A percentile compares a stretch with the other conserved stretches of the same genome.
Conservation (phyloP, 202 grass and related monocot genomes). For the Saccharum hybrid region DNA sequence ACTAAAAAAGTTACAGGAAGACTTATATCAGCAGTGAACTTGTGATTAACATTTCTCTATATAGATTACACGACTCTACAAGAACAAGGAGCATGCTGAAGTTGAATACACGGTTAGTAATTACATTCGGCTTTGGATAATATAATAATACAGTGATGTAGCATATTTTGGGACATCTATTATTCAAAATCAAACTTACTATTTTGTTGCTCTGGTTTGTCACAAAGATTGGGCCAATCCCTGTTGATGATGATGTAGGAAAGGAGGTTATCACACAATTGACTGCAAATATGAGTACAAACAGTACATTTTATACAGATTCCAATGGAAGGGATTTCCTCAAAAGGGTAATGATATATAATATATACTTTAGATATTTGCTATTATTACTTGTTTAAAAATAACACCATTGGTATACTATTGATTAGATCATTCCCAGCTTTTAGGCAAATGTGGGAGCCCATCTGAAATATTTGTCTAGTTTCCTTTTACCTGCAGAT, state of each 20-base stretch:
- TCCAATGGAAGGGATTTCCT: conserved; percentile 94
- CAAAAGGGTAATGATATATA: conserved; percentile 66
- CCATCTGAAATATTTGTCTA: background rate
- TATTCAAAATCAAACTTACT: background rate
- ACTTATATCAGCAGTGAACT: background rate
- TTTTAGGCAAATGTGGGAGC: background rate
- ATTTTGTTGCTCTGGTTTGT: background rate
- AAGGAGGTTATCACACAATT: conserved; percentile 80
- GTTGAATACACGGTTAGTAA: conserved; percentile 84
- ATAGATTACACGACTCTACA: conserved; percentile 87
- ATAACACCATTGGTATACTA: background rate
- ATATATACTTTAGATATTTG: conserved; percentile 3
- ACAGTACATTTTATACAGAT: conserved; percentile 81
- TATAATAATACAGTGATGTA: background rate
- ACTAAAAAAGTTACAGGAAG: background rate
- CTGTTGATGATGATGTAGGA: conserved; percentile 63
- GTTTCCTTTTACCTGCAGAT: conserved; percentile 9
- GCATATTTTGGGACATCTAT: background rate
- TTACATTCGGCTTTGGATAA: conserved; percentile 18
- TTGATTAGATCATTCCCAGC: background rate
- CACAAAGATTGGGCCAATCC: conserved; percentile 85
- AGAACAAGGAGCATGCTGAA: conserved; percentile 87
- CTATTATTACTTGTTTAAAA: background rate
- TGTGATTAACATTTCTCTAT: conserved; percentile 34
- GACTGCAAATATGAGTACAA: conserved; percentile 81